Percentiles rank a stretch among this genome's conserved stretches.
These are phyloP conservation scores for Penicillium ucsense DNA, from an alignment of 495 filamentous ascomycete genomes.

Conservation along the genomic window DNA sequence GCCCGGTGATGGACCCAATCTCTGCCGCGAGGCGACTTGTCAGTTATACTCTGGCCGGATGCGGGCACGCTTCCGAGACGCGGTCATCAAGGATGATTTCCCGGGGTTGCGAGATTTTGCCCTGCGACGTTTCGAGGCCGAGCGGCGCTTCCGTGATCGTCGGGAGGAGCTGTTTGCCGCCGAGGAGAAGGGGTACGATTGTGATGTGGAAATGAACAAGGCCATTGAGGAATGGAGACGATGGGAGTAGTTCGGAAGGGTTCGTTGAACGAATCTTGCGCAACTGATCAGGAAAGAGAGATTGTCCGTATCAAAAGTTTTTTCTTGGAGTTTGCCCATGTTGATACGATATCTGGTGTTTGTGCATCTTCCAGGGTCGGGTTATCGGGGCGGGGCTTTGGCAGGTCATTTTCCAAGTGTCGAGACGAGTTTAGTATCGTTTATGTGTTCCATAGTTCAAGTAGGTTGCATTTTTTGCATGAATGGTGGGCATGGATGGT, in stretches of 20 bases:
- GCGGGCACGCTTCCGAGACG: slow-evolving; percentile 52
- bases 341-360: too few species aligned
- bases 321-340: background rate
- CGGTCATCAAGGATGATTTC: slow-evolving; percentile 49
- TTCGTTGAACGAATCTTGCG: background rate
- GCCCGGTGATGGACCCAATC: slow-evolving; percentile 36
- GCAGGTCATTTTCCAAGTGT: too few species aligned
- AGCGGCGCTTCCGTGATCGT: slow-evolving; percentile 38
- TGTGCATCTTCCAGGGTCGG: too few species aligned
- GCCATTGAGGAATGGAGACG: slow-evolving; percentile 45
- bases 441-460: too few species aligned
- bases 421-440: too few species aligned
- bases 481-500: too few species aligned
- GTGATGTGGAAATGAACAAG: slow-evolving; percentile 37
- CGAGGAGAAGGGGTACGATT: slow-evolving; percentile 33
- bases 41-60: slow-evolving; percentile 71
- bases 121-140: slow-evolving; percentile 32
- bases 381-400: too few species aligned
- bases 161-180: slow-evolving; percentile 30
- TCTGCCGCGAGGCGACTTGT: slow-evolving; percentile 46
- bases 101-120: slow-evolving; percentile 32
- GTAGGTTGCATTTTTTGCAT: too few species aligned
- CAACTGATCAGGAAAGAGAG: background rate
- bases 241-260: slow-evolving; percentile 33
- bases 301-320: background rate